Evolutionary conservation across 768 basidiomycete genomes (phyloP).

Genomic region (Crassisporium funariophilum): DNA sequence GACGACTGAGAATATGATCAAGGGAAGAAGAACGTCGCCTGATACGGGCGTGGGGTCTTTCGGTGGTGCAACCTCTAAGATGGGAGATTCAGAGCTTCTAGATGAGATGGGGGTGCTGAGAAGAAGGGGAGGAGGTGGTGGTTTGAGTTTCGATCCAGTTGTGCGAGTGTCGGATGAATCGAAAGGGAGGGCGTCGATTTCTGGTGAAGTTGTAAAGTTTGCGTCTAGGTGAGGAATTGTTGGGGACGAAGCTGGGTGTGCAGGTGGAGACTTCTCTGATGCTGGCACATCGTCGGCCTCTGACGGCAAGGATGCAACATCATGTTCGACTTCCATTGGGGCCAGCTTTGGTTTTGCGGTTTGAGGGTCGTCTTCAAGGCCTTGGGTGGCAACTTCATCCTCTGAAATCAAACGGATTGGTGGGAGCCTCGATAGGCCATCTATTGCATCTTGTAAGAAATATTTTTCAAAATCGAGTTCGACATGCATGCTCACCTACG

Average conservation of each 20-base stretch:
- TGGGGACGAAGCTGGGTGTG: no score
- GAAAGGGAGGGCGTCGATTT: slow-evolving; percentile 1
- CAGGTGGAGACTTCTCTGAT: no score
- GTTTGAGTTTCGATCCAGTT: slow-evolving; percentile 13
- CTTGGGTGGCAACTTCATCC: slow-evolving; percentile 17
- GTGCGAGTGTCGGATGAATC: neutral
- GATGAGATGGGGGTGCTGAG: slow-evolving; percentile 12
- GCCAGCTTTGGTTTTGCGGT: slow-evolving; percentile 20
- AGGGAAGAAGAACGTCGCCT: slow-evolving; percentile 88
- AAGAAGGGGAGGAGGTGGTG: slow-evolving; percentile 16
- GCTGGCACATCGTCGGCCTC: no score
- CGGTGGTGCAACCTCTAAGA: slow-evolving; percentile 18
- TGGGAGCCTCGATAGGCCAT: slow-evolving; percentile 74
- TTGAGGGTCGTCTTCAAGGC: slow-evolving; percentile 22
- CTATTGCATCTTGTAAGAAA: slow-evolving; percentile 35
- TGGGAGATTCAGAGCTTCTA: slow-evolving; percentile 9
- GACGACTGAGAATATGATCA: slow-evolving; percentile 94
- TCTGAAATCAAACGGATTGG: slow-evolving; percentile 76
- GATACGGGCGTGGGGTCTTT: slow-evolving; percentile 58
- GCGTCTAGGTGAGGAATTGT: no score
- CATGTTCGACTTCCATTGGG: neutral
- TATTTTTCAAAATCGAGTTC: neutral
- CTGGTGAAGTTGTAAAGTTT: neutral
- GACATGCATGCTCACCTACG: slow-evolving; percentile 59
- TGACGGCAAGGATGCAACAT: neutral